Evolutionary conservation across 352 stramenopile genomes (phyloP), one percentile per base, ranked within the genome.

Genomic region (Phytopythium litorale): DNA sequence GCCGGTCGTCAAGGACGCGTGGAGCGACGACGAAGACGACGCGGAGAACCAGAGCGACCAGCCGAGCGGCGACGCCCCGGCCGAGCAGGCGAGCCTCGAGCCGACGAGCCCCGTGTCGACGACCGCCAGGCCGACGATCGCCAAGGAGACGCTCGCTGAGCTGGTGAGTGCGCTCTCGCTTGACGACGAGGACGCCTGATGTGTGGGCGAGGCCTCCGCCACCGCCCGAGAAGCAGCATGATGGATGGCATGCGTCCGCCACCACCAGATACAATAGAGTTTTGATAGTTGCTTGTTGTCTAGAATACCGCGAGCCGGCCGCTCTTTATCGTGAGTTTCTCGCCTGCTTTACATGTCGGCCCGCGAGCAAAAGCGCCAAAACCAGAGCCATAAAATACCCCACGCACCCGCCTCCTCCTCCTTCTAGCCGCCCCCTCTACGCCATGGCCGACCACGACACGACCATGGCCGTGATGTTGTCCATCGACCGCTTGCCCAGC

Each of bases 401-500:
- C 21, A n/a, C 7, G 8, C 19, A 25, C 42, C 35, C 6, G n/a
- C 42, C 19, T 25, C 42, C 13, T 13, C 42, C 38, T 43, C 38
- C 40, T 11, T 30, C 45, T 16, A 51, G 33, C 42, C 42, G 3
- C 42, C 23, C 11, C 40, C 69, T 60, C 58, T 70, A 57, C 18
- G 35, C 21, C 62, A 68, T 35, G 45, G 71, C 52, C 3, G 73
- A 67, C 60, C 80, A 87, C 28, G 74, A 84, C 32, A 91, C 77
- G 51, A 94, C 78, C 72, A 91, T 88, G 43, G 77, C 79, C 21
- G 84, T 92, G 66, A 94, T 88, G 66, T 94, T 94, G 71, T 94
- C 84, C 75, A 88, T 90, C 61, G 75, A 89, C 62, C 78, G 73
- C 63, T 89, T 88, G 30, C 72, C 56, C 33, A 94, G 62, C 21